These are phyloP conservation scores for Ascochyta pisi DNA, from an alignment of 2,329 filamentous ascomycete species.

Conservation along the genomic window DNA sequence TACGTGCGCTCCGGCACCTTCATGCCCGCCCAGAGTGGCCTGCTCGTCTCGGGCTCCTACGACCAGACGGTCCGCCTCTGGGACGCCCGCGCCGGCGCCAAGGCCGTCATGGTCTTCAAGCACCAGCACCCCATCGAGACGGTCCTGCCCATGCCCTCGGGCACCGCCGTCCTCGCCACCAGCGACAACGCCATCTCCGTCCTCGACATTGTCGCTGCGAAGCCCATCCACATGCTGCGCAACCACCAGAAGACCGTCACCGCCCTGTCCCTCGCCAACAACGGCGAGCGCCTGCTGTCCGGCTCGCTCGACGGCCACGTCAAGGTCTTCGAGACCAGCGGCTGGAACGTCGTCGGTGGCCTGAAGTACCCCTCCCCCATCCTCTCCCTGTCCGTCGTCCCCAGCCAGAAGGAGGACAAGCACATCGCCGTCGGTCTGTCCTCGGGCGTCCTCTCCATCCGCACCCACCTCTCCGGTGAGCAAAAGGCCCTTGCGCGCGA, in stretches of 20 bases:
- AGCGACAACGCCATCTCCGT: constrained; percentile 88
- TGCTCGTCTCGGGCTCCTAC: constrained; percentile 90
- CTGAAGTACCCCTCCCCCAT: constrained; percentile 93
- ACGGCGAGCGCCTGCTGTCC: constrained; percentile 80
- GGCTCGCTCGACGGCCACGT: constrained; percentile 94
- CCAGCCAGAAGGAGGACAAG: constrained; percentile 77
- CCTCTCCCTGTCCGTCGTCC: constrained; percentile 79
- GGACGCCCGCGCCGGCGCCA: constrained; percentile 77
- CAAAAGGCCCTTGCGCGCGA: constrained; percentile 79
- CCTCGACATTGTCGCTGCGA: constrained; percentile 88
- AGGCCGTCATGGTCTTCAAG: constrained; percentile 88
- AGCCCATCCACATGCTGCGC: constrained; percentile 82
- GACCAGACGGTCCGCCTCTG: constrained; percentile 92
- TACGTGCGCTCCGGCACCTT: constrained; percentile 90
- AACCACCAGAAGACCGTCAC: constrained; percentile 99
- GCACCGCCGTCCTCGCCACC: constrained; percentile 84
- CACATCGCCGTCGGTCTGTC: constrained; percentile 96
- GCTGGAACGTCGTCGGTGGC: constrained; percentile 95
- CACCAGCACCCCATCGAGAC: constrained; percentile 88
- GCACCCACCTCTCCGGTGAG: constrained; percentile 83
- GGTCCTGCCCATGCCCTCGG: constrained; percentile 85
- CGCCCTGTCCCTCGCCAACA: constrained; percentile 79
- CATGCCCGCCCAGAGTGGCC: constrained; percentile 73
- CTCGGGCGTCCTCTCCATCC: constrained; percentile 87
- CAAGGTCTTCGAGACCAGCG: constrained; percentile 93